These are phyloP conservation scores for Lachancea fermentati DNA, from an alignment of 805 yeast genomes.

Conservation along the genomic window DNA sequence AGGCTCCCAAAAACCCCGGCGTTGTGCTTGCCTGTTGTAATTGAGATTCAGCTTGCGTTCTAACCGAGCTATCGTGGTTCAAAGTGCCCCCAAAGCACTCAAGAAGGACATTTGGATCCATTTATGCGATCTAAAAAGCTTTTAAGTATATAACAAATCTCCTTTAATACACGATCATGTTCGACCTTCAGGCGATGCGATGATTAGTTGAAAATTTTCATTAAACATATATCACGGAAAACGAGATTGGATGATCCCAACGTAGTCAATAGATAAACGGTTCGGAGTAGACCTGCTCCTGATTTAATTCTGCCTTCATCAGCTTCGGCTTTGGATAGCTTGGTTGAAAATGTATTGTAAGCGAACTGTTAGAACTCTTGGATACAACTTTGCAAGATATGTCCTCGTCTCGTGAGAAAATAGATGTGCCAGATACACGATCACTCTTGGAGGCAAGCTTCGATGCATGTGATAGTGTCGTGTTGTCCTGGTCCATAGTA, in stretches of 20 bases:
- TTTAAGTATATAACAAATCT: too few relatives aligned
- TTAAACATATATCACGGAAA: too few relatives aligned
- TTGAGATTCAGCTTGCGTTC: slow-evolving; percentile 66
- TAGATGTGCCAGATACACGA: too few relatives aligned
- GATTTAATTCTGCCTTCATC: slow-evolving; percentile 19
- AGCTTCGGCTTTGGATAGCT: slow-evolving; percentile 23
- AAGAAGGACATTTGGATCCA: slow-evolving; percentile 67
- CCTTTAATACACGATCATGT: too few relatives aligned
- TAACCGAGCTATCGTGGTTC: slow-evolving; percentile 53
- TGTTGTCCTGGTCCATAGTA: too few relatives aligned
- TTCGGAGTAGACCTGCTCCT: slow-evolving; percentile 30
- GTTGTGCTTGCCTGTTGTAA: slow-evolving; percentile 50
- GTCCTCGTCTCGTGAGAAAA: too few relatives aligned
- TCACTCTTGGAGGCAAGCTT: too few relatives aligned
- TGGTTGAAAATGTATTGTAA: slow-evolving; percentile 15
- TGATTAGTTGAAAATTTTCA: slow-evolving; percentile 7
- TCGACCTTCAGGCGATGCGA: too few relatives aligned
- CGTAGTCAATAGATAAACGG: slow-evolving; percentile 23
- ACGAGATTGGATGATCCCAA: too few relatives aligned
- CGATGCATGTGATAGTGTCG: too few relatives aligned
- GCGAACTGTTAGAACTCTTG: not conserved
- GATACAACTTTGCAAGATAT: too few relatives aligned
- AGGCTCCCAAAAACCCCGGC: slow-evolving; percentile 77
- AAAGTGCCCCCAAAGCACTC: slow-evolving; percentile 78
- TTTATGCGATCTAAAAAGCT: too few relatives aligned